Evolutionary conservation across 2,329 filamentous ascomycete species (phyloP), one percentile per base, ranked within the genome.

Genomic region (Polytolypa hystricis): DNA sequence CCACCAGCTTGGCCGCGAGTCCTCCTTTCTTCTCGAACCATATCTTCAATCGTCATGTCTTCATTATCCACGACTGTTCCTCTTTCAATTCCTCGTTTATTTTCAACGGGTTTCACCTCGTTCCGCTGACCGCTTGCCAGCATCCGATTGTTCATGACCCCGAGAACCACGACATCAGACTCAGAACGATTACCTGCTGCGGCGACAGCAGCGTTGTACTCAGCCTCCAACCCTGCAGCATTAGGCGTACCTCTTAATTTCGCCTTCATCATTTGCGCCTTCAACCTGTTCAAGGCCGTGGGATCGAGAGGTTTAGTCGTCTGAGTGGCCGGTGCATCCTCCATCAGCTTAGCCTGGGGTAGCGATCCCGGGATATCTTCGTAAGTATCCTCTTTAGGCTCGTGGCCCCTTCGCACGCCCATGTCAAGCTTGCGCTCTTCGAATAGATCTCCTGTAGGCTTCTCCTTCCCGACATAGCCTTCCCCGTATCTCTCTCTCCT

Each of bases 1-100:
- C 85, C 85, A 28, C 83, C 84, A 3, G 69, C 67, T 51, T 84
- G 77, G 11, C 79, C 79, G 40, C 78, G 79, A 4, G 84, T 95
- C 37, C 89, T 80, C 23, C 84, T 77, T 61, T 98, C 91, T 59
- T 96, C 87, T 18, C 85, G 78, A 12, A 98, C 77, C 91, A 98
- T 98, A 58, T 98, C 91, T 37, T 93, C 86, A 42, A 98, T 82
- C 19, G 70, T 80, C 86, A 98, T 96, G 50, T 96, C 86, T 36
- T 93, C 83, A 53, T 96, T 96, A 46, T 91, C 85, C 48, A 84
- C 77, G 4, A 98, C 82, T 5, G 78, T 71, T 1, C 89, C 91
- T 37, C 87, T 77, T 58, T 94, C 87, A 4, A 76, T 73, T 2
- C 87, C 89, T 32, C 87, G 77, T 53, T 82, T 91, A 40, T 77